Base-by-base conservation (phyloP, 768 basidiomycete species). In the Leccinum subtestaceum region DNA sequence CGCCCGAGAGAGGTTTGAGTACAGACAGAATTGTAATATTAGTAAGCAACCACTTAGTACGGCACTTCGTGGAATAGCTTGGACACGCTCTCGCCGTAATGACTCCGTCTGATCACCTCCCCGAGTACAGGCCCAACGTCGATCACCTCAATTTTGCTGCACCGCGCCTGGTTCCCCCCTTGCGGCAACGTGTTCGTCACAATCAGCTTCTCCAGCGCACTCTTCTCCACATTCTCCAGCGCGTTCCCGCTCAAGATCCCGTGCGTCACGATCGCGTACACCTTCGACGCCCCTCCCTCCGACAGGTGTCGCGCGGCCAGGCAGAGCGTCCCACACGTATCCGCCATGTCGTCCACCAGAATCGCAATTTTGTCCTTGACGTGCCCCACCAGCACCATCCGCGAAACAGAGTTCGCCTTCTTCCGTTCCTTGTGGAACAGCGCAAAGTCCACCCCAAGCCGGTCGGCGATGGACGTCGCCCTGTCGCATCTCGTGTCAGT, bases 371-470 rank as follows among this genome's bases (percentile, higher is more conserved):
- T 95, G 71, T 88, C 94, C 70, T 84, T 86, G 62, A 95, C 95
- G 68, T 93, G 87, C 1, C 97, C 97, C 48, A 99, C 96, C 53
- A 99, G 85, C 57, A 95, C 84, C 94, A 95, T 95, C 57, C 94
- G 86, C 60, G 93, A 94, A 7, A 96, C 93, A 62, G 93, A 89
- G 74, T 95, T 96, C 31, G 93, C 93, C 76, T 93, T 95, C 79
- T 95, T 95, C 60, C 96, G 90, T 80, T 99, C 97, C 72, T 98
- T 95, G 85, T 99, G 97, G 81, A 98, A 98, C 56, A 99, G 79
- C 25, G 97, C 97, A 78, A 99, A 98, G 70, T 98, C 96, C 58
- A 98, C 91, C 53, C 94, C 93, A 60, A 98, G 82, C 50, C 92
- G 86, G 74, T 98, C 96, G 23, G 97, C 96, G 66, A 99, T 92